Percentiles rank a stretch among this genome's conserved stretches.
phyloP scores from a whole-genome alignment of 306 rosid species.

The Nissolia schottii region DNA sequence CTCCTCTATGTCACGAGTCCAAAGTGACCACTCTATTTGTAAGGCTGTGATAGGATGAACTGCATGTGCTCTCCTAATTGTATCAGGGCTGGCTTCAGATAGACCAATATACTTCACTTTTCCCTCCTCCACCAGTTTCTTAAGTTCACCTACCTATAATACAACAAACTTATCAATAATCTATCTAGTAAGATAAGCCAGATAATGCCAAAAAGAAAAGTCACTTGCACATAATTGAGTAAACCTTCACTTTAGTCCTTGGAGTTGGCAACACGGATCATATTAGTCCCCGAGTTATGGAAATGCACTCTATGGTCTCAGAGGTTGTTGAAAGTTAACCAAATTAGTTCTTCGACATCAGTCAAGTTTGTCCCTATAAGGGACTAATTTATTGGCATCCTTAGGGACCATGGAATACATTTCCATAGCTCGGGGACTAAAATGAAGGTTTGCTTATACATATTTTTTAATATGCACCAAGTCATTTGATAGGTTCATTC shows the following conservation, averaged over 20 bases:
- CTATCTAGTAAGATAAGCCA: neutral
- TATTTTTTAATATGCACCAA: neutral
- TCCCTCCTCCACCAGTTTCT: conserved; percentile 61
- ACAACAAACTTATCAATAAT: neutral
- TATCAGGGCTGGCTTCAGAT: conserved; percentile 61
- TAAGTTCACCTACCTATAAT: conserved; percentile 54
- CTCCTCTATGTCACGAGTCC: conserved; percentile 60
- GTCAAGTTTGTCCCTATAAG: too few relatives aligned
- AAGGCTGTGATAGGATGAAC: conserved; percentile 64
- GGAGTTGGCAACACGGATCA: too few relatives aligned
- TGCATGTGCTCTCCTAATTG: conserved; percentile 61
- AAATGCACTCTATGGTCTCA: too few relatives aligned
- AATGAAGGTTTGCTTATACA: too few relatives aligned
- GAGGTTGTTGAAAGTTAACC: too few relatives aligned
- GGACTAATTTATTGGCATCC: too few relatives aligned
- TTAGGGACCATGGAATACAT: too few relatives aligned
- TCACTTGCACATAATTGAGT: neutral
- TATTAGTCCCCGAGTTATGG: too few relatives aligned
- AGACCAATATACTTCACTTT: conserved; percentile 49
- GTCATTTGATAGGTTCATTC: conserved; percentile 37
- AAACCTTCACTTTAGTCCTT: too few relatives aligned
- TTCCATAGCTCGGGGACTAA: too few relatives aligned
- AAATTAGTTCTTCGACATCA: too few relatives aligned
- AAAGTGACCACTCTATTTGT: conserved; percentile 64
- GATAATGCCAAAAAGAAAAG: neutral